Conservation (phyloP, 768 basidiomycete genomes). For the Rhizopogon vulgaris region DNA sequence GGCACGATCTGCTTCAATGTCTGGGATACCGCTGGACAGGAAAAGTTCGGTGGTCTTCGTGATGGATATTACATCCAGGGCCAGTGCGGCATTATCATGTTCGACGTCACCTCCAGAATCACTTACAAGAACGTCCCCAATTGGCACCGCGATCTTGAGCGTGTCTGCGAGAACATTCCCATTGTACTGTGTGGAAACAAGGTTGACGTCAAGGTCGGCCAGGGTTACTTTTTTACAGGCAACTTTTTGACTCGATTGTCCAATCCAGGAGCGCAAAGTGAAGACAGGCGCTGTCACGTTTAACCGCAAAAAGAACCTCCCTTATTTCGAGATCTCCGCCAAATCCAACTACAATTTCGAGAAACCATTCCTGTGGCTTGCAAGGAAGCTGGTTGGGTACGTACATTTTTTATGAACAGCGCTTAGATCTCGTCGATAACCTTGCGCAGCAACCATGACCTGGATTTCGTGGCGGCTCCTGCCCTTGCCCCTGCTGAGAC, state of each 20-base stretch:
- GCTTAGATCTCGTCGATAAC: not conserved
- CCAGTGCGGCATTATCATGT: constrained; percentile 99
- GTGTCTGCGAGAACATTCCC: constrained; percentile 99
- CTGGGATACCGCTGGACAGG: constrained; percentile 99
- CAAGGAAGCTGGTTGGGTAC: constrained; percentile 94
- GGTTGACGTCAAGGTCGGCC: constrained; percentile 93
- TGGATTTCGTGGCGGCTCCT: constrained; percentile 96
- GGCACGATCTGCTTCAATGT: constrained; percentile 99
- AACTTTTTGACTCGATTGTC: constrained; percentile 4
- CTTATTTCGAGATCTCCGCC: constrained; percentile 99
- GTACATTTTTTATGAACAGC: constrained; percentile 20
- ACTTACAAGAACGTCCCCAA: constrained; percentile 99
- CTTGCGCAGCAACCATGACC: constrained; percentile 58
- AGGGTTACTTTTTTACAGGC: not conserved
- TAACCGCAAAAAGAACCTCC: constrained; percentile 99
- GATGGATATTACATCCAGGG: constrained; percentile 97
- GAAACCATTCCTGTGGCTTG: constrained; percentile 99
- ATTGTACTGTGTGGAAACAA: constrained; percentile 99
- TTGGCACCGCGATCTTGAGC: constrained; percentile 99
- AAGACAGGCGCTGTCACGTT: constrained; percentile 98
- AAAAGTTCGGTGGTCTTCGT: constrained; percentile 98
- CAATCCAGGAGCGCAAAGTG: constrained; percentile 91
- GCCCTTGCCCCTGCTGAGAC: constrained; percentile 95
- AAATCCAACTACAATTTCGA: constrained; percentile 99
- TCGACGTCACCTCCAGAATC: constrained; percentile 98